Conservation (phyloP, 192 early-diverging fungal species). For the Rhizoclosmatium sp. region DNA sequence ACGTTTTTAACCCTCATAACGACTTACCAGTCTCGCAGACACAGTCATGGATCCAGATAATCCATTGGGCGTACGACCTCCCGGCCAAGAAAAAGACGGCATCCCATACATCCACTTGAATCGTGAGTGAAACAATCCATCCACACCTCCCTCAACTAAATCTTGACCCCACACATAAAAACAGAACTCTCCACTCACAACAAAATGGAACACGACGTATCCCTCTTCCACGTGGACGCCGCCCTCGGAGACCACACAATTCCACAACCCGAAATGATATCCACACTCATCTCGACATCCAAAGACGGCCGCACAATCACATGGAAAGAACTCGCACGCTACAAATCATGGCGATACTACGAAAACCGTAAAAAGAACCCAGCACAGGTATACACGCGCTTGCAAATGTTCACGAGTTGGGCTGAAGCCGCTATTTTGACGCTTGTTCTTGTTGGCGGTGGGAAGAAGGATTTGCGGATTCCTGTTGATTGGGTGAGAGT, state of each 20-base stretch:
- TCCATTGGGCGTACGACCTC: background rate
- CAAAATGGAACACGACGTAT: constrained; percentile 50
- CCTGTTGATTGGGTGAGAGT: background rate
- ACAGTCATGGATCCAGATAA: background rate
- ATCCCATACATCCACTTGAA: background rate
- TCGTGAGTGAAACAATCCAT: background rate
- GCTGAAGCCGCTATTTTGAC: background rate
- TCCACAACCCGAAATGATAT: background rate
- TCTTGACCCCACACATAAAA: background rate
- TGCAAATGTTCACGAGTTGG: background rate
- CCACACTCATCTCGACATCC: background rate
- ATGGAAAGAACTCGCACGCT: background rate
- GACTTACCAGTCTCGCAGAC: background rate
- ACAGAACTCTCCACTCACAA: constrained; percentile 19
- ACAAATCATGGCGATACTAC: background rate
- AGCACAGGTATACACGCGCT: background rate
- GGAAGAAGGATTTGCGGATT: background rate
- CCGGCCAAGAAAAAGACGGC: background rate
- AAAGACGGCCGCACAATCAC: background rate
- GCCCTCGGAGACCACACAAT: constrained; percentile 39
- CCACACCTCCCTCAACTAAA: no score
- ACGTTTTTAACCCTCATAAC: background rate
- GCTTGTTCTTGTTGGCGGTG: background rate
- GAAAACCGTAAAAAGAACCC: background rate
- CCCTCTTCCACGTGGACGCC: constrained; percentile 37